Evolutionary conservation across 371 early-diverging fungal genomes (phyloP).

Genomic region (Parasitella parasitica): DNA sequence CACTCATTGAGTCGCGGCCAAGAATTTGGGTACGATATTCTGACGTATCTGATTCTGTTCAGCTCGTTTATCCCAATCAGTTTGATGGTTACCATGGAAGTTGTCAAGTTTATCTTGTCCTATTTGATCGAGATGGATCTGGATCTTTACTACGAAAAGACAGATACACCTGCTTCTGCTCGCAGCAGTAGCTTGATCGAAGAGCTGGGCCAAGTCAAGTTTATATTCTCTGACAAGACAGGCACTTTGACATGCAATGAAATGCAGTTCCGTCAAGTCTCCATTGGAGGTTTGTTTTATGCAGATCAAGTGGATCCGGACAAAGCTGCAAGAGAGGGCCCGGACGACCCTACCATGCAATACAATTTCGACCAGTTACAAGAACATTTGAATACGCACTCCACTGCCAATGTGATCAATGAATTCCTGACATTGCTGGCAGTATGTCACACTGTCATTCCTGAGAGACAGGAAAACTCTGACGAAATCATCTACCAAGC

Average conservation of each 20-base stretch:
- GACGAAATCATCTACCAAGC: slow-evolving; percentile 62
- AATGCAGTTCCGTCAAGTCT: slow-evolving; percentile 65
- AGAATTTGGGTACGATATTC: slow-evolving; percentile 61
- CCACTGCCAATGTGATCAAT: slow-evolving; percentile 49
- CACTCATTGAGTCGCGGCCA: slow-evolving; percentile 7
- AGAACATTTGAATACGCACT: slow-evolving; percentile 54
- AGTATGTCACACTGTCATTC: slow-evolving; percentile 67
- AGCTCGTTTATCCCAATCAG: slow-evolving; percentile 83
- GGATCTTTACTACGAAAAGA: slow-evolving; percentile 65
- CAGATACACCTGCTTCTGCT: slow-evolving; percentile 68
- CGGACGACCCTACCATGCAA: slow-evolving; percentile 45
- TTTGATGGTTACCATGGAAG: slow-evolving; percentile 82
- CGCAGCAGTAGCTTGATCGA: slow-evolving; percentile 81
- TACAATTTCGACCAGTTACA: slow-evolving; percentile 61
- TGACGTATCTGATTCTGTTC: slow-evolving; percentile 80
- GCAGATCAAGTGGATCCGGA: slow-evolving; percentile 24
- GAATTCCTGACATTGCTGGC: slow-evolving; percentile 62
- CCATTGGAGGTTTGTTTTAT: slow-evolving; percentile 62
- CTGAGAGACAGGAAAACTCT: slow-evolving; percentile 23
- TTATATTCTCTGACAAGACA: slow-evolving; percentile 96
- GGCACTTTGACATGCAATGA: slow-evolving; percentile 73
- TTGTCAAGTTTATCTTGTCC: slow-evolving; percentile 66
- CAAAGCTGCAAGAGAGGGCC: slow-evolving; percentile 12
- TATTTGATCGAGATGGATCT: slow-evolving; percentile 64
- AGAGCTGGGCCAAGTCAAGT: slow-evolving; percentile 91